These are phyloP conservation scores for Blastocystis hominis DNA, from an alignment of 352 stramenopile genomes.

Conservation along the genomic window DNA sequence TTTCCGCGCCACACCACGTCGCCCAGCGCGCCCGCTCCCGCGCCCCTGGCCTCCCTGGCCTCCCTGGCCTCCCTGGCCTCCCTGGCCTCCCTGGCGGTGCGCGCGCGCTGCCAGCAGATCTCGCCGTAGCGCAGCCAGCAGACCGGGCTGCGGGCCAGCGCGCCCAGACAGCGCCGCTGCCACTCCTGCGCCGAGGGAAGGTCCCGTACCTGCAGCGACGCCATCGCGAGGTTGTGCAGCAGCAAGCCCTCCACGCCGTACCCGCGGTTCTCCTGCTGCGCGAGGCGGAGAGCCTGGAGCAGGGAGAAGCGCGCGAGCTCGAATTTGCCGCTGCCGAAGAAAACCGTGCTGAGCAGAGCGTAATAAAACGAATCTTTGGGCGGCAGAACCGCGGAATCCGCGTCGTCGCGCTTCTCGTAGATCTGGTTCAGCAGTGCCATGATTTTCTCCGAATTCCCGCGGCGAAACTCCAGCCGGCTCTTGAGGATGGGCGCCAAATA, in stretches of 20 bases:
- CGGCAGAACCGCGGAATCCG: not conserved
- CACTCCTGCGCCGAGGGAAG: not conserved
- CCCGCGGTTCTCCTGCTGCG: not conserved
- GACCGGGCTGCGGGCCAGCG: not conserved
- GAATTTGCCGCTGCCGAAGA: not conserved
- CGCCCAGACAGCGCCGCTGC: not conserved
- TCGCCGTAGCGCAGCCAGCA: conserved; percentile 21
- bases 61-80: not conserved
- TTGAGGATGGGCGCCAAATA: conserved; percentile 25
- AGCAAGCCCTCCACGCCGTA: not conserved
- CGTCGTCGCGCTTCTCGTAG: not conserved
- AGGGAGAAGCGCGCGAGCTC: not conserved
- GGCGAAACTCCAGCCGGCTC: conserved; percentile 34
- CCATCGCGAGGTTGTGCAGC: not conserved
- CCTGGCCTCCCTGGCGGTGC: not conserved
- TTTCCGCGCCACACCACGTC: not conserved
- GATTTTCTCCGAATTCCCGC: conserved; percentile 33
- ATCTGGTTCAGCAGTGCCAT: conserved; percentile 37
- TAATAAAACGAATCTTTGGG: conserved; percentile 43
- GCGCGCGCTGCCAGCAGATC: not conserved
- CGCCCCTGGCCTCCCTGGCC: not conserved
- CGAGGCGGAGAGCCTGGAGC: not conserved
- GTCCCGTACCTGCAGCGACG: not conserved
- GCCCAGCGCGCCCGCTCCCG: not conserved
- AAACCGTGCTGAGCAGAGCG: not conserved